Evolutionary conservation across 2,329 filamentous ascomycete genomes (phyloP).

Genomic region (Colletotrichum sp.): DNA sequence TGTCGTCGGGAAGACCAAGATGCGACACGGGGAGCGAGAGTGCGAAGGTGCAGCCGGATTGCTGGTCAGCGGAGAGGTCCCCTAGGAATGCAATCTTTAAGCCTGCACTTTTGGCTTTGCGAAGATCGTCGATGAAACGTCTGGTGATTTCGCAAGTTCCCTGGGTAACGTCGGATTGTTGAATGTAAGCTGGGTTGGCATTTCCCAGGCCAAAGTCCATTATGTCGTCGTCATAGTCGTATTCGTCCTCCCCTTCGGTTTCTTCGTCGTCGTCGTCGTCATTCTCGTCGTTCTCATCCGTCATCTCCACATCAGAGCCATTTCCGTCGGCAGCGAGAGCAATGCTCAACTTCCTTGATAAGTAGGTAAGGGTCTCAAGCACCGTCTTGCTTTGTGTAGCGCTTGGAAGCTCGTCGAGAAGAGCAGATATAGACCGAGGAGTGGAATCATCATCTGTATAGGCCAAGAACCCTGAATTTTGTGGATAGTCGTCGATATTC

Average conservation of each 20-base stretch:
- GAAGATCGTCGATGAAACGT: slow-evolving; percentile 60
- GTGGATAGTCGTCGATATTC: slow-evolving; percentile 42
- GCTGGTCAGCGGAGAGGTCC: slow-evolving; percentile 39
- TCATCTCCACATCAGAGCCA: slow-evolving; percentile 29
- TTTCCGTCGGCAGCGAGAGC: slow-evolving; percentile 32
- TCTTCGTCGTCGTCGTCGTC: slow-evolving; percentile 38
- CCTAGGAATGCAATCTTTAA: slow-evolving; percentile 72
- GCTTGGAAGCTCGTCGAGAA: slow-evolving; percentile 50
- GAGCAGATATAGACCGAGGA: slow-evolving; percentile 28
- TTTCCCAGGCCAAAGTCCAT: slow-evolving; percentile 38
- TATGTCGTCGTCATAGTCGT: slow-evolving; percentile 30
- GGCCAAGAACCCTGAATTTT: slow-evolving; percentile 42
- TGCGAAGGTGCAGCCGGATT: slow-evolving; percentile 56
- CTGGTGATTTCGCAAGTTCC: slow-evolving; percentile 28
- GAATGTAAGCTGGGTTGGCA: neutral
- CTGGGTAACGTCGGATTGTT: slow-evolving; percentile 30
- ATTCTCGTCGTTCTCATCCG: slow-evolving; percentile 25
- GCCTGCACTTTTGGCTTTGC: slow-evolving; percentile 64
- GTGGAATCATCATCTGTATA: slow-evolving; percentile 45
- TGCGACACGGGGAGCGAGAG: slow-evolving; percentile 73
- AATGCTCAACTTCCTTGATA: slow-evolving; percentile 28
- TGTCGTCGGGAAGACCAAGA: slow-evolving; percentile 76
- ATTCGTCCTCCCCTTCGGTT: slow-evolving; percentile 34
- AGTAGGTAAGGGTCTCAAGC: slow-evolving; percentile 34
- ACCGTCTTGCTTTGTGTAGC: slow-evolving; percentile 49